Evolutionary conservation across 805 yeast genomes (phyloP).

Genomic region (Metschnikowia lunata): DNA sequence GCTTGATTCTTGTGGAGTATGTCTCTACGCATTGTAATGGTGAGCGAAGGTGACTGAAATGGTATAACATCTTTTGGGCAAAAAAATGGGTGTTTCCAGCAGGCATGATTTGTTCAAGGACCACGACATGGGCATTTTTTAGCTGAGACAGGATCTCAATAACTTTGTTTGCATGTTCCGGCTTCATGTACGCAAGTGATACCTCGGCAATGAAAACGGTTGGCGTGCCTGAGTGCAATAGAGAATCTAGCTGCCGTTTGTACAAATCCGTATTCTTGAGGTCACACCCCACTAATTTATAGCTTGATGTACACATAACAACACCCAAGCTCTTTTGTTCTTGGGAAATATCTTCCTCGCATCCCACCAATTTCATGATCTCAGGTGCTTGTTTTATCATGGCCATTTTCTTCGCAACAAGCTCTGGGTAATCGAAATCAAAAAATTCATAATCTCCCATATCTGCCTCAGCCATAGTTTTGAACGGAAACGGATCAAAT

Average conservation of each 20-base stretch:
- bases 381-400: constrained; percentile 49
- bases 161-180: constrained; percentile 59
- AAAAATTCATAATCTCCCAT: constrained; percentile 40
- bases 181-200: constrained; percentile 74
- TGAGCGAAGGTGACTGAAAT: constrained; percentile 60
- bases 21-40: constrained; percentile 61
- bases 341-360: constrained; percentile 1
- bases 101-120: constrained; percentile 71
- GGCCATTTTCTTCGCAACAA: constrained; percentile 50
- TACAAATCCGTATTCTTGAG: constrained; percentile 46
- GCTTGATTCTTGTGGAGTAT: constrained; percentile 51
- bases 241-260: constrained; percentile 21
- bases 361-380: constrained; percentile 44
- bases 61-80: constrained; percentile 69
- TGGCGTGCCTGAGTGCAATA: constrained; percentile 30
- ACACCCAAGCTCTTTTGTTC: constrained; percentile 17
- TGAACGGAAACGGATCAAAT: constrained; percentile 45
- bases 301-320: constrained; percentile 21
- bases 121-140: constrained; percentile 53
- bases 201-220: constrained; percentile 77
- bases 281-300: constrained; percentile 65
- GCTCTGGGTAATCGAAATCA: constrained; percentile 74
- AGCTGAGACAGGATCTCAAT: constrained; percentile 45
- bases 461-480: constrained; percentile 23
- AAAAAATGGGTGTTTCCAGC: constrained; percentile 60